Conservation (phyloP, 306 rosid genomes). For the Cyclanthera cordifolia region DNA sequence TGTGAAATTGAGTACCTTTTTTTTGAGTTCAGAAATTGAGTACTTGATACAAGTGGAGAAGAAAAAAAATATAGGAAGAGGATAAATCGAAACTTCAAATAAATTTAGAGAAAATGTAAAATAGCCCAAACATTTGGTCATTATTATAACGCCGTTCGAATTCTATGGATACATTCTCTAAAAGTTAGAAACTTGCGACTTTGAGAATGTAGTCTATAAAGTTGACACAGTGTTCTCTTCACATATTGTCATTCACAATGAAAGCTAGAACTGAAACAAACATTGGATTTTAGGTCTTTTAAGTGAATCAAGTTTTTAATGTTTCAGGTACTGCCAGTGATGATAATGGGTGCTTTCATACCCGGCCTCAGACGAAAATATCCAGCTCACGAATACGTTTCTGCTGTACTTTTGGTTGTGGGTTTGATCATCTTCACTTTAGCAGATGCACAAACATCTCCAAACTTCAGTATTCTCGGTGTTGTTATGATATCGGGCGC, state of each 20-base stretch:
- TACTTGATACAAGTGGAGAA: too few species aligned
- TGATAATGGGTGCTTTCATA: slow-evolving; percentile 96
- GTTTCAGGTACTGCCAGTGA: slow-evolving; percentile 84
- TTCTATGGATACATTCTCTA: not conserved
- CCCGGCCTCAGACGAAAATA: slow-evolving; percentile 88
- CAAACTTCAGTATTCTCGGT: slow-evolving; percentile 79
- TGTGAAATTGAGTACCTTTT: not conserved
- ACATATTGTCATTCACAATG: not conserved
- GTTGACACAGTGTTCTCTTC: not conserved
- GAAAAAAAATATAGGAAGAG: not conserved
- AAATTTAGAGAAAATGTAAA: not conserved
- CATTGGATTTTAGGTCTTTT: not conserved
- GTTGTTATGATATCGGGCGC: slow-evolving; percentile 91
- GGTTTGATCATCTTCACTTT: slow-evolving; percentile 94
- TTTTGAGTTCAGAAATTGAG: too few species aligned
- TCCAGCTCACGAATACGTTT: slow-evolving; percentile 69
- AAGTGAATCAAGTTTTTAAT: slow-evolving; percentile 12
- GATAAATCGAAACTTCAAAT: not conserved
- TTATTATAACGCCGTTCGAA: not conserved
- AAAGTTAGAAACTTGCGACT: not conserved
- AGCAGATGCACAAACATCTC: slow-evolving; percentile 93
- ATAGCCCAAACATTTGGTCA: not conserved
- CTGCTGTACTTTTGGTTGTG: slow-evolving; percentile 77
- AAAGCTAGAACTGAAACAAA: not conserved
- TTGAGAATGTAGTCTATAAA: not conserved